phyloP scores from a whole-genome alignment of 192 early-diverging fungal genomes.

The Podila epigama region DNA sequence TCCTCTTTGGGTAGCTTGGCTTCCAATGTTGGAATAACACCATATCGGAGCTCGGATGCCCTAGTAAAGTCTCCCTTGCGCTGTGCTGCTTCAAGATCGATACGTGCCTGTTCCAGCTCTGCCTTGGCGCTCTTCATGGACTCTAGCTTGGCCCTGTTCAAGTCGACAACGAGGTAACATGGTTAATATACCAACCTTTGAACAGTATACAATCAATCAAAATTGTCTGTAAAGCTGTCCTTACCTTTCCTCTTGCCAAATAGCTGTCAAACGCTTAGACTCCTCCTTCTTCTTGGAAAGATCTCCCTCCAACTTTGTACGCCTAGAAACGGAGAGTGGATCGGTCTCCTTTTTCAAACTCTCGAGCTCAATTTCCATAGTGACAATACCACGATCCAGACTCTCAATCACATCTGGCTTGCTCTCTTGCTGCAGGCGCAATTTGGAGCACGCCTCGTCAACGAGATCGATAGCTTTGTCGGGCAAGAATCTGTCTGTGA shows the following conservation, averaged over 20 bases:
- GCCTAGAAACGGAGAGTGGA: constrained; percentile 68
- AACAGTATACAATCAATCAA: not conserved
- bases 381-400: constrained; percentile 76
- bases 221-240: not conserved
- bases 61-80: constrained; percentile 73
- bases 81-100: constrained; percentile 78
- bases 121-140: constrained; percentile 73
- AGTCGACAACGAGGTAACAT: not conserved
- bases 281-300: constrained; percentile 68
- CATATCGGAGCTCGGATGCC: constrained; percentile 82
- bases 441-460: constrained; percentile 82
- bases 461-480: constrained; percentile 87
- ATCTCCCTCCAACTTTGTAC: constrained; percentile 63
- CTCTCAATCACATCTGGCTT: constrained; percentile 81
- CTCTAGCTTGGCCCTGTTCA: constrained; percentile 67
- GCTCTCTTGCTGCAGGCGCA: constrained; percentile 80
- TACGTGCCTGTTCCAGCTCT: constrained; percentile 75
- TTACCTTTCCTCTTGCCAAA: constrained; percentile 76
- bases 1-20: constrained; percentile 65
- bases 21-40: constrained; percentile 77
- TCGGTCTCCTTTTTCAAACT: constrained; percentile 83
- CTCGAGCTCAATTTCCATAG: constrained; percentile 81
- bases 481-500: constrained; percentile 74
- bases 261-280: constrained; percentile 57
- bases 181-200: not conserved